Evolutionary conservation across 2,329 filamentous ascomycete species (phyloP).

Genomic region (Stachybotrys chartarum): DNA sequence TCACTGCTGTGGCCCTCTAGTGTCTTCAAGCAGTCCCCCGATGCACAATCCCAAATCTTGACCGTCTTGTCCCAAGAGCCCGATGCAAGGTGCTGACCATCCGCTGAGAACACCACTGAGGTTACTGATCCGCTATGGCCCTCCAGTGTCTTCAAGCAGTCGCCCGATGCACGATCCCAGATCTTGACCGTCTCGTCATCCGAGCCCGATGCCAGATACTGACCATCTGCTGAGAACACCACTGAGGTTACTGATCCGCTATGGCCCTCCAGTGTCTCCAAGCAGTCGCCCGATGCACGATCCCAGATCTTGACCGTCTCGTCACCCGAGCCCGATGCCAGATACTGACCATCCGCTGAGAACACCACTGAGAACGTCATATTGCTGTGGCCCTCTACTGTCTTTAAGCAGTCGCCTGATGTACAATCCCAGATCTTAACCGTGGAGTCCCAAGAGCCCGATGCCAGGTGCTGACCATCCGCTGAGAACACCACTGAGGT

Average conservation of each 20-base stretch:
- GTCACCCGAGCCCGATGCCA: conserved; percentile 2
- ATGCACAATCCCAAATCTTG: conserved; percentile 1
- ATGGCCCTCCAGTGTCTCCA: conserved; percentile 2
- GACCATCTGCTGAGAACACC: conserved; percentile 1
- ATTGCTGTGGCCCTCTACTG: conserved; percentile 2
- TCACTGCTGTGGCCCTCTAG: neutral
- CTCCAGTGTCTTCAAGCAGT: neutral
- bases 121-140: neutral
- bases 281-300: neutral
- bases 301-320: conserved; percentile 6
- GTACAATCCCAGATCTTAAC: conserved; percentile 6
- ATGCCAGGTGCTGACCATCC: conserved; percentile 1
- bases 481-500: conserved; percentile 1
- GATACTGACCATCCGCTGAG: neutral
- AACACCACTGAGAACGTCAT: neutral
- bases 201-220: neutral
- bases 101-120: conserved; percentile 2
- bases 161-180: neutral
- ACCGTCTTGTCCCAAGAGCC: neutral
- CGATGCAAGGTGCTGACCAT: conserved; percentile 2
- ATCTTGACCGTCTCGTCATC: conserved; percentile 1
- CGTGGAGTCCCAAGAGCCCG: neutral
- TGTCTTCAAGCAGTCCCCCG: neutral
- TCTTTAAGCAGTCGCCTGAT: conserved; percentile 2
- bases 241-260: neutral